These are phyloP conservation scores for Aureococcus anophagefferens DNA, from an alignment of 108 stramenopile species.

Conservation along the genomic window DNA sequence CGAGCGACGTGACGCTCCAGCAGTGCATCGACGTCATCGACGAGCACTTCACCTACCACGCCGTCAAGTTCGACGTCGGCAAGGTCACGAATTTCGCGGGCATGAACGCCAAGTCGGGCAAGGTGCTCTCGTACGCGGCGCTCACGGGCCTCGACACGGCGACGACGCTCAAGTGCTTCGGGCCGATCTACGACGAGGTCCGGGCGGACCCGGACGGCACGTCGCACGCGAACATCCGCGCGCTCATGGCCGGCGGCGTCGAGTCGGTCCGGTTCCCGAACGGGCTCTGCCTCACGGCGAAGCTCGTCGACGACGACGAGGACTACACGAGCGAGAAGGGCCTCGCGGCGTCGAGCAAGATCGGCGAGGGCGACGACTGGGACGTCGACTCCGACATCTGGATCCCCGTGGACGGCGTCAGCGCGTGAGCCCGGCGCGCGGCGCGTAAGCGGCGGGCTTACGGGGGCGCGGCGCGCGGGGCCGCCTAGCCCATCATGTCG, in stretches of 20 bases:
- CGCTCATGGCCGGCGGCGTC: slow-evolving; percentile 48
- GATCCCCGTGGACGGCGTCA: too few relatives aligned
- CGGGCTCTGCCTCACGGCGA: too few relatives aligned
- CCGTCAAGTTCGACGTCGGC: slow-evolving; percentile 73
- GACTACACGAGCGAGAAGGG: too few relatives aligned
- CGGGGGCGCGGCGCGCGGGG: too few relatives aligned
- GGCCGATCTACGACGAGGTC: slow-evolving; percentile 75
- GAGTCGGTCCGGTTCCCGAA: too few relatives aligned
- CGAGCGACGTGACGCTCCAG: too few relatives aligned
- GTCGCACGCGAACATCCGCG: slow-evolving; percentile 70
- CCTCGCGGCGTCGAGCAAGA: too few relatives aligned
- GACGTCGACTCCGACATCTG: too few relatives aligned
- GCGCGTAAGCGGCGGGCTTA: too few relatives aligned
- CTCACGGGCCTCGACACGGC: slow-evolving; percentile 67
- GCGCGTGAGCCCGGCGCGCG: too few relatives aligned
- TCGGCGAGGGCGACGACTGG: too few relatives aligned
- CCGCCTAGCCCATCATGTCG: slow-evolving; percentile 1
- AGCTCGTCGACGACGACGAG: too few relatives aligned
- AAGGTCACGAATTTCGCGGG: slow-evolving; percentile 61
- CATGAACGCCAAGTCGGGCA: slow-evolving; percentile 73
- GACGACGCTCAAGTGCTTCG: slow-evolving; percentile 60
- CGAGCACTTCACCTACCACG: slow-evolving; percentile 57
- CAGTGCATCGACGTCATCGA: slow-evolving; percentile 44
- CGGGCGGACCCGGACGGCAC: slow-evolving; percentile 57
- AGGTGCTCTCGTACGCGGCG: slow-evolving; percentile 67